phyloP scores from a whole-genome alignment of 1,284 basidiomycete genomes.

The Ceratobasidium sp. region DNA sequence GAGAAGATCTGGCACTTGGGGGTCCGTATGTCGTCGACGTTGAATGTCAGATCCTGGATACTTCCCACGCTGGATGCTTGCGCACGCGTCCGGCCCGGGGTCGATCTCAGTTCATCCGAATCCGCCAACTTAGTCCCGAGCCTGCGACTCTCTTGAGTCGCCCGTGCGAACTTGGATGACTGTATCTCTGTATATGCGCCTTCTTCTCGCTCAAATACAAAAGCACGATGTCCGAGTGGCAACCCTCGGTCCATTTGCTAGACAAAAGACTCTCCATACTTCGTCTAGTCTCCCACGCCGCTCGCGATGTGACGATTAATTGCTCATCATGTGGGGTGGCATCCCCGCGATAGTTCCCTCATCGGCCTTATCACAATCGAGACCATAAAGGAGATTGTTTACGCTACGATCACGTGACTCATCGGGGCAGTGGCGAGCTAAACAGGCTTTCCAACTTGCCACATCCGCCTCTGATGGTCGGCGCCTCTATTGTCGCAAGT shows the following conservation, averaged over 20 bases:
- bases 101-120: slow-evolving; percentile 45
- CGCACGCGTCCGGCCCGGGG: slow-evolving; percentile 25
- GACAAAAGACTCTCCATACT: background rate
- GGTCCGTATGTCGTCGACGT: slow-evolving; percentile 27
- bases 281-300: slow-evolving; percentile 30
- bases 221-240: background rate
- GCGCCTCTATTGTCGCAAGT: slow-evolving; percentile 32
- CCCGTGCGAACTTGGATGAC: slow-evolving; percentile 6
- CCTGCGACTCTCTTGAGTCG: slow-evolving; percentile 37
- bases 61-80: slow-evolving; percentile 36
- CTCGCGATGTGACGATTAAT: slow-evolving; percentile 9
- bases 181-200: slow-evolving; percentile 11
- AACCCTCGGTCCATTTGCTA: slow-evolving; percentile 9
- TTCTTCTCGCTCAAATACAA: background rate
- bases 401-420: slow-evolving; percentile 13
- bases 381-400: background rate
- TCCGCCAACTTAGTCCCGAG: slow-evolving; percentile 37
- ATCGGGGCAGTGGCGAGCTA: slow-evolving; percentile 7
- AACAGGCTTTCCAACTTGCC: slow-evolving; percentile 34
- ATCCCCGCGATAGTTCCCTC: slow-evolving; percentile 13
- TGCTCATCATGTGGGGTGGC: slow-evolving; percentile 12
- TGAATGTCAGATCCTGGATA: slow-evolving; percentile 12
- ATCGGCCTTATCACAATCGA: slow-evolving; percentile 6
- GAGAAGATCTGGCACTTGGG: slow-evolving; percentile 31
- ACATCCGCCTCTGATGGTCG: slow-evolving; percentile 37